Evolutionary conservation across 2,329 filamentous ascomycete genomes (phyloP).

Genomic region (Cordyceps cateniannulata): DNA sequence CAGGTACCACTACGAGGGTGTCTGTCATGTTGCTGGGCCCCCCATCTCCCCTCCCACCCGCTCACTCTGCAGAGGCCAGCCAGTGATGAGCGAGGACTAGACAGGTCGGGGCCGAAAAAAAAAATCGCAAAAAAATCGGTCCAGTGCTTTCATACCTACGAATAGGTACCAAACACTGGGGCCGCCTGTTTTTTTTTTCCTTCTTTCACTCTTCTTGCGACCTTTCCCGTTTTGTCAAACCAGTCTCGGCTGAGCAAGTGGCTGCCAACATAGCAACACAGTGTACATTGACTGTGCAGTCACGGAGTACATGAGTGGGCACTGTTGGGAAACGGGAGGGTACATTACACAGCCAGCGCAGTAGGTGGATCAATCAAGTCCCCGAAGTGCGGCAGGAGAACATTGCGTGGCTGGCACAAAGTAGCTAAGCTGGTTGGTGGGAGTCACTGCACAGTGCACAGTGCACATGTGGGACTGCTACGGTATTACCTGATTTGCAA

Average conservation of each 20-base stretch:
- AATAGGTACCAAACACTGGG: constrained; percentile 5
- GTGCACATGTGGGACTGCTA: background rate
- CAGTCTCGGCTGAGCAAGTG: constrained; percentile 4
- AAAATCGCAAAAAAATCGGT: background rate
- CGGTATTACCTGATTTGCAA: background rate
- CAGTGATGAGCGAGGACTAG: background rate
- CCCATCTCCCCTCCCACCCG: background rate
- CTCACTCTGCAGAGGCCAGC: background rate
- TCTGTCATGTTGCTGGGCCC: background rate
- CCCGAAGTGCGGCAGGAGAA: background rate
- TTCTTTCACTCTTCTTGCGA: background rate
- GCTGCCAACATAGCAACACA: background rate
- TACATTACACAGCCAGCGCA: background rate
- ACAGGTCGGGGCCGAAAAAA: background rate
- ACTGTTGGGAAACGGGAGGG: background rate
- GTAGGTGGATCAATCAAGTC: background rate
- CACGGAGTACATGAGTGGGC: background rate
- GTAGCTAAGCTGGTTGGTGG: background rate
- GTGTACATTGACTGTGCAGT: background rate
- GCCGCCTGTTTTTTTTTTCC: background rate
- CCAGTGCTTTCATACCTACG: background rate
- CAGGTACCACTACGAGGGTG: too few relatives aligned
- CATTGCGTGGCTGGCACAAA: background rate
- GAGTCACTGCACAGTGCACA: background rate
- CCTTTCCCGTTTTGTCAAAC: background rate